phyloP scores from a whole-genome alignment of 192 early-diverging fungal genomes.

The Rhizophlyctis rosea region DNA sequence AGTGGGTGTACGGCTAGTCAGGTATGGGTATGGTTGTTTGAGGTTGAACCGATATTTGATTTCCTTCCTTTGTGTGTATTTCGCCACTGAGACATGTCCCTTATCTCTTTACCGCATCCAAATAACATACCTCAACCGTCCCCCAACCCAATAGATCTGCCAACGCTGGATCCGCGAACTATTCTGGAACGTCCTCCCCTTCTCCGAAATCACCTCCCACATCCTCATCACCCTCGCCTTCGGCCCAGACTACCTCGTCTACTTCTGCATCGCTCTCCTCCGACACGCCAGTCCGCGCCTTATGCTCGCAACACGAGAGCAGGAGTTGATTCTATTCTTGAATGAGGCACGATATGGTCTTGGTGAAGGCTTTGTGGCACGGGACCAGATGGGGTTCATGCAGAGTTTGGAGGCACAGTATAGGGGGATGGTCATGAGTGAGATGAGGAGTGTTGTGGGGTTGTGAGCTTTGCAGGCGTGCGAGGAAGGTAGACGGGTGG shows the following conservation, averaged over 20 bases:
- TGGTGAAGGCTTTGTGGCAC: constrained; percentile 19
- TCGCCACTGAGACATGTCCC: too few species aligned
- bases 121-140: too few species aligned
- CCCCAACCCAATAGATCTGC: constrained; percentile 23
- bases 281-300: constrained; percentile 29
- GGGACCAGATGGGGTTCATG: constrained; percentile 35
- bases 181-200: constrained; percentile 49
- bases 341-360: constrained; percentile 7
- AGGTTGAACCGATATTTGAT: not conserved
- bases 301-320: constrained; percentile 34
- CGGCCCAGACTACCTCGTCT: constrained; percentile 48
- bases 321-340: constrained; percentile 38
- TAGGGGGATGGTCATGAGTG: constrained; percentile 26
- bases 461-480: too few species aligned
- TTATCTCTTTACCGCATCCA: too few species aligned
- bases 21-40: too few species aligned
- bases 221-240: constrained; percentile 18
- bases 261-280: constrained; percentile 46
- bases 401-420: constrained; percentile 35
- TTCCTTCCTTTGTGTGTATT: not conserved
- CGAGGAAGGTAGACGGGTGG: too few species aligned
- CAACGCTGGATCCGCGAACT: constrained; percentile 49
- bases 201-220: constrained; percentile 39
- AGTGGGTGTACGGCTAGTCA: constrained; percentile 51
- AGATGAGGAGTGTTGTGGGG: constrained; percentile 23